Base-by-base conservation (phyloP, 129 eudicot genomes). In the Chrysanthemum seticuspe region DNA sequence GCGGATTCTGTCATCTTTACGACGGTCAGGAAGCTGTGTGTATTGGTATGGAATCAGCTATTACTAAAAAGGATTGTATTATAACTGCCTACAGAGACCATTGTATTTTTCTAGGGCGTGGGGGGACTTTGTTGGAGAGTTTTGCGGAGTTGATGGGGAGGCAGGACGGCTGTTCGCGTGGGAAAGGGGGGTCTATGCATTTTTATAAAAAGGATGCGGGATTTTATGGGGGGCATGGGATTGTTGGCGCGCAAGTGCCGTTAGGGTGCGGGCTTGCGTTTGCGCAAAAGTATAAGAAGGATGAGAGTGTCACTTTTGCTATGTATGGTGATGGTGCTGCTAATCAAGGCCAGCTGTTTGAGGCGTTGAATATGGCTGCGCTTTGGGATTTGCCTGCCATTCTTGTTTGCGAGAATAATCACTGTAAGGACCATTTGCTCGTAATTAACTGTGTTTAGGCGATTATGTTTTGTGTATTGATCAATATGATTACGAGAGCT, bases 161-260 rank as follows among this genome's bases (percentile, higher is more conserved):
- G 1, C 74, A 76, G 48, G 96, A 64, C 15, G 99, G 99, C 15
- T 95, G 99, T 18, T 90, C 97, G 0, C 85, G 79, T 59, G 99
- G 99, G 49, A 95, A 95, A 74, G 99, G 99, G 11, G 99, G 99
- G 0, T 90, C 97, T 36, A 95, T 95, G 99, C 99, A 95, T 80
- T 95, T 95, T 65, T 90, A 95, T 62, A 86, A 85, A 76, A 90
- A 90, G 67, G 96, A 90, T 47, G 75, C 81, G 0, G 94, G 99
- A 16, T 95, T 95, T 55, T 95, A 77, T 16, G 99, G 99, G 11
- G 99, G 99, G 0, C 99, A 90, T 76, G 99, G 99, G 63, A 95
- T 95, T 69, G 99, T 95, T 25, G 99, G 99, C 1, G 99, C 99
- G 11, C 99, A 95, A 76, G 87, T 95, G 10, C 99, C 99, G 6